A percentile compares a stretch with the other conserved stretches of the same genome.
phyloP scores from a whole-genome alignment of 1,139 yeast species.

The Debaryomyces subglobosus region DNA sequence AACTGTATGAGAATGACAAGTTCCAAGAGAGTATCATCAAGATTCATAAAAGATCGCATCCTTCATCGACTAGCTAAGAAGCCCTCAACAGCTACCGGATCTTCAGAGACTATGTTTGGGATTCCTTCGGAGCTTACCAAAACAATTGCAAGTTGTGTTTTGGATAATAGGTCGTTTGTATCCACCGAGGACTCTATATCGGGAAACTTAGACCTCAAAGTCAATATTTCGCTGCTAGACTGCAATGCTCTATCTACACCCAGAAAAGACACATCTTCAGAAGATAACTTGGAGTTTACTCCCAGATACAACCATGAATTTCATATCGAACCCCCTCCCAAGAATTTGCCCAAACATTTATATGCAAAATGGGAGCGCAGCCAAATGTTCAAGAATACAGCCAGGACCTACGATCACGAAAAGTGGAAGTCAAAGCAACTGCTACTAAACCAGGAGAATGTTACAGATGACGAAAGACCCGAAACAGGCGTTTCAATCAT shows the following conservation, averaged over 20 bases:
- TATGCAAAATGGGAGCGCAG: conserved; percentile 27
- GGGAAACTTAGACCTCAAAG: conserved; percentile 9
- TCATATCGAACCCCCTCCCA: conserved; percentile 17
- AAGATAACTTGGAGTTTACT: conserved; percentile 3
- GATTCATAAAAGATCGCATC: conserved; percentile 10
- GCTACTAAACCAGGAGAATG: conserved; percentile 7
- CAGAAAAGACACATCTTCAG: not conserved
- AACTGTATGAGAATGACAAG: not conserved
- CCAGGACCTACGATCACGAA: conserved; percentile 14
- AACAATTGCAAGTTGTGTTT: conserved; percentile 12
- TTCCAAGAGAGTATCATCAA: not conserved
- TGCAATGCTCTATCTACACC: not conserved
- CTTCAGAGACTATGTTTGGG: not conserved
- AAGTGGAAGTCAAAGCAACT: conserved; percentile 13
- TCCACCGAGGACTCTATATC: conserved; percentile 9
- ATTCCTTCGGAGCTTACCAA: conserved; percentile 10
- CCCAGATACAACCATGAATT: conserved; percentile 18
- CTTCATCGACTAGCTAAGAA: conserved; percentile 10
- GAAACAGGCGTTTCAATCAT: not conserved
- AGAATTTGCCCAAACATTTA: conserved; percentile 15
- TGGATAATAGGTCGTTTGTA: conserved; percentile 8
- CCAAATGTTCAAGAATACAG: conserved; percentile 24
- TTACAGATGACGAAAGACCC: not conserved
- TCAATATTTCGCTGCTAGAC: conserved; percentile 1
- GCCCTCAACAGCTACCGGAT: conserved; percentile 1